Evolutionary conservation across 2,329 filamentous ascomycete species (phyloP).

Genomic region (Aspergillus pseudoglaucus): DNA sequence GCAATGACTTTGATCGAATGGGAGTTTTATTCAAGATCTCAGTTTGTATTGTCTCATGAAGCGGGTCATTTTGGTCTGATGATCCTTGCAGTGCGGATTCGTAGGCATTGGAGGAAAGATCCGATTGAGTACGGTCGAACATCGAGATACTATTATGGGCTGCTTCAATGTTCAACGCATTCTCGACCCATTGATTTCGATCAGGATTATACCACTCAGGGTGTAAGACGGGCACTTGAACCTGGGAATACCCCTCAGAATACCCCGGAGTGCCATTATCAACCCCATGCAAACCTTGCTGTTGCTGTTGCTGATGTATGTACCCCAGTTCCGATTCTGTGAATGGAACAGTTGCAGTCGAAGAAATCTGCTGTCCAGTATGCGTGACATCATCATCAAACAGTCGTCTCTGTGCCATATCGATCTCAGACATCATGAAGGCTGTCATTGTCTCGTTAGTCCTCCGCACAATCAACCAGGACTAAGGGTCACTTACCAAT

Average conservation of each 20-base stretch:
- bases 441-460: constrained; percentile 11
- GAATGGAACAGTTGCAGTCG: constrained; percentile 5
- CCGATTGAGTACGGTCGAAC: constrained; percentile 7
- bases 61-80: too few relatives aligned
- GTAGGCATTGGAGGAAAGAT: constrained; percentile 17
- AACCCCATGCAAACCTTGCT: neutral
- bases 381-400: constrained; percentile 22
- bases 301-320: neutral
- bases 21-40: constrained; percentile 8
- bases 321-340: neutral
- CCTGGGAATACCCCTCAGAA: too few relatives aligned
- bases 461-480: neutral
- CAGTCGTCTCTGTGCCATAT: constrained; percentile 25
- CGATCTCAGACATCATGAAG: constrained; percentile 29
- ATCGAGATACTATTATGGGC: constrained; percentile 1
- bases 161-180: neutral
- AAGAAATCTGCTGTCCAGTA: constrained; percentile 6
- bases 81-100: constrained; percentile 15
- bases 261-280: neutral
- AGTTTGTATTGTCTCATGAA: constrained; percentile 2
- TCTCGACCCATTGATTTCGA: too few relatives aligned
- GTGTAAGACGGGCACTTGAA: too few relatives aligned
- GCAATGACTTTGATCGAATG: constrained; percentile 21
- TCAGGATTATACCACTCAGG: too few relatives aligned
- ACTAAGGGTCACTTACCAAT: constrained; percentile 19